A percentile compares a stretch with the other conserved stretches of the same genome.
phyloP scores from a whole-genome alignment of 2,329 filamentous ascomycete genomes.

The Aspergillus ibericus region DNA sequence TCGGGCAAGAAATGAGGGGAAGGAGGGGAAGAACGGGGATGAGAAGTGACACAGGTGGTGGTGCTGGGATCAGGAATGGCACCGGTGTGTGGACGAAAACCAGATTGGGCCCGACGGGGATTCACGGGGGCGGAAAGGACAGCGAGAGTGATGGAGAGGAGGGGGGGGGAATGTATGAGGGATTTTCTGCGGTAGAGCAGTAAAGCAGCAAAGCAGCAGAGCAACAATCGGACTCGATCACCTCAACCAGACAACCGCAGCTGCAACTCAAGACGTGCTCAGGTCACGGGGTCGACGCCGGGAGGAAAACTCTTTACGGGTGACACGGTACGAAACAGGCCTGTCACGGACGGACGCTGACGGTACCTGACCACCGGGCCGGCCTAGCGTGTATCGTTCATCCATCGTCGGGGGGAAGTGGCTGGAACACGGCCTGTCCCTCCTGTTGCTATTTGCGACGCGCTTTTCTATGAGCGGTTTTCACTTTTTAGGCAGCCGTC shows the following conservation, averaged over 20 bases:
- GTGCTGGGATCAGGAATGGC: conserved; percentile 1
- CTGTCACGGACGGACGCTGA: background rate
- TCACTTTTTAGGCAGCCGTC: background rate
- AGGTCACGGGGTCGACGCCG: conserved; percentile 8
- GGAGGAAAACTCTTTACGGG: conserved; percentile 2
- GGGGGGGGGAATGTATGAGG: conserved; percentile 22
- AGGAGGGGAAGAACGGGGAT: background rate
- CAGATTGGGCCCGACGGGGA: conserved; percentile 3
- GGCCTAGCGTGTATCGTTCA: background rate
- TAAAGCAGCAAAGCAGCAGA: conserved; percentile 10
- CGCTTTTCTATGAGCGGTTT: background rate
- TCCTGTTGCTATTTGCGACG: background rate
- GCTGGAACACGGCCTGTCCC: background rate
- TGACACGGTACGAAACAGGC: background rate
- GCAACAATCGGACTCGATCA: background rate
- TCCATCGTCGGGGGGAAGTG: background rate
- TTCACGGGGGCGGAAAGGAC: conserved; percentile 15
- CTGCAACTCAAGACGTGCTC: background rate
- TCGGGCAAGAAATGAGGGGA: background rate
- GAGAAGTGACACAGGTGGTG: no score
- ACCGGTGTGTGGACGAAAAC: background rate
- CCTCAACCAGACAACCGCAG: background rate
- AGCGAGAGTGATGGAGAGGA: conserved; percentile 5
- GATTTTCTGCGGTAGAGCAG: conserved; percentile 19
- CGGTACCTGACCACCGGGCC: conserved; percentile 8